These are phyloP conservation scores for Pseudoturritis turrita DNA, from an alignment of 345 rosid species.

Conservation along the genomic window DNA sequence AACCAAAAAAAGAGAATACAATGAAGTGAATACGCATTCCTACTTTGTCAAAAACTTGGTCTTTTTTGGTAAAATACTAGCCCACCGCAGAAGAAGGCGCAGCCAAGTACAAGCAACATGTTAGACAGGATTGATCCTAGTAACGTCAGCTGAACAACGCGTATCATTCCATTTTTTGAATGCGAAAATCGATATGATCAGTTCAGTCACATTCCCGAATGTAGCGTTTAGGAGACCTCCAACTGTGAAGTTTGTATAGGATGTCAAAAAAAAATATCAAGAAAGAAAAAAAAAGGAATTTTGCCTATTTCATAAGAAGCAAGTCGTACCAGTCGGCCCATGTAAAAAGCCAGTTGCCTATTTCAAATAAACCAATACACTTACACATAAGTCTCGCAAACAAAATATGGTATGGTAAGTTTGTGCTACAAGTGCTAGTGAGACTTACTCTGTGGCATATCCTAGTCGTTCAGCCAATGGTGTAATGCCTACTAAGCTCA, in stretches of 20 bases:
- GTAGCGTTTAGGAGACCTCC: slow-evolving; percentile 97
- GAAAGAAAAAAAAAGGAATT: background rate
- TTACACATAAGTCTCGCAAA: background rate
- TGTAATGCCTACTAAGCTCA: slow-evolving; percentile 79
- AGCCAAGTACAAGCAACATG: slow-evolving; percentile 95
- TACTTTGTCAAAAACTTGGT: slow-evolving; percentile 90
- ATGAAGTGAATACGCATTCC: background rate
- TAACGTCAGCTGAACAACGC: slow-evolving; percentile 88
- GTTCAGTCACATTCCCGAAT: slow-evolving; percentile 92
- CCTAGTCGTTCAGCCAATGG: slow-evolving; percentile 99
- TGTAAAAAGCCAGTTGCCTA: slow-evolving; percentile 91
- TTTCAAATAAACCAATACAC: slow-evolving; percentile 15
- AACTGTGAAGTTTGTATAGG: slow-evolving; percentile 36
- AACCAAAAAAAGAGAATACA: background rate
- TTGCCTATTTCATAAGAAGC: background rate
- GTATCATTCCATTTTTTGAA: slow-evolving; percentile 70
- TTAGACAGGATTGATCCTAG: slow-evolving; percentile 94
- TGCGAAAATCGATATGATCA: slow-evolving; percentile 88
- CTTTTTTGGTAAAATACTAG: slow-evolving; percentile 61
- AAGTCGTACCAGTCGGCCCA: slow-evolving; percentile 80
- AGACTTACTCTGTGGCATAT: slow-evolving; percentile 93
- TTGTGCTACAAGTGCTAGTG: slow-evolving; percentile 2
- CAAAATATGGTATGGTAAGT: background rate
- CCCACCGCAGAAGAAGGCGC: slow-evolving; percentile 96
- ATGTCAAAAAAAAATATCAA: background rate